Evolutionary conservation across 1,139 yeast genomes (phyloP).

Genomic region (Pichia sp.): DNA sequence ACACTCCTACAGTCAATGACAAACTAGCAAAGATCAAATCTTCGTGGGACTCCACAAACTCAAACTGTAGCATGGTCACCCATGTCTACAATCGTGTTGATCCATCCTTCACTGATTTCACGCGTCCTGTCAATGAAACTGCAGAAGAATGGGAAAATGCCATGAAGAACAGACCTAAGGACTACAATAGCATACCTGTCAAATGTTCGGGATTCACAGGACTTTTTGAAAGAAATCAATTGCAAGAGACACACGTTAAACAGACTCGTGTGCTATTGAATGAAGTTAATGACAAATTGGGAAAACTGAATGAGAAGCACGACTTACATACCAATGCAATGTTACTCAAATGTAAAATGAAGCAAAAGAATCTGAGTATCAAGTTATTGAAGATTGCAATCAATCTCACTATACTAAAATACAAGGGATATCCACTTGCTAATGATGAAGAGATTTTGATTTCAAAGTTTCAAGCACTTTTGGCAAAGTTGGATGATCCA

Average conservation of each 20-base stretch:
- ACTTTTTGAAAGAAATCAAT: constrained; percentile 67
- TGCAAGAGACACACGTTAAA: constrained; percentile 79
- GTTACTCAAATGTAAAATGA: constrained; percentile 28
- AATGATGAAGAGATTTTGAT: constrained; percentile 87
- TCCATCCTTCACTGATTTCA: constrained; percentile 50
- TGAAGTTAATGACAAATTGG: constrained; percentile 68
- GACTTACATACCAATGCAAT: constrained; percentile 78
- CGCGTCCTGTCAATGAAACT: constrained; percentile 70
- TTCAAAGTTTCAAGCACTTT: constrained; percentile 57
- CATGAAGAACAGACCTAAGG: constrained; percentile 64
- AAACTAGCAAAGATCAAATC: constrained; percentile 75
- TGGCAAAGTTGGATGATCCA: constrained; percentile 63
- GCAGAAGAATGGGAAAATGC: constrained; percentile 95
- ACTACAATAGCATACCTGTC: constrained; percentile 52
- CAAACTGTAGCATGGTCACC: constrained; percentile 70
- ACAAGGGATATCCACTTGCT: constrained; percentile 73
- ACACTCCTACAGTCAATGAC: constrained; percentile 73
- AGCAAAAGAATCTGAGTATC: constrained; percentile 47
- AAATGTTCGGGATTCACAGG: constrained; percentile 81
- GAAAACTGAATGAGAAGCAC: constrained; percentile 72
- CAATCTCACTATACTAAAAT: constrained; percentile 58
- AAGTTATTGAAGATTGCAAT: constrained; percentile 62
- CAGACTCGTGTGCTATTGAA: constrained; percentile 75
- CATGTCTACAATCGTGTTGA: constrained; percentile 81
- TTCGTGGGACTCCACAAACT: constrained; percentile 86